phyloP scores from a whole-genome alignment of 31 red algal species.

The Asparagopsis taxiformis region DNA sequence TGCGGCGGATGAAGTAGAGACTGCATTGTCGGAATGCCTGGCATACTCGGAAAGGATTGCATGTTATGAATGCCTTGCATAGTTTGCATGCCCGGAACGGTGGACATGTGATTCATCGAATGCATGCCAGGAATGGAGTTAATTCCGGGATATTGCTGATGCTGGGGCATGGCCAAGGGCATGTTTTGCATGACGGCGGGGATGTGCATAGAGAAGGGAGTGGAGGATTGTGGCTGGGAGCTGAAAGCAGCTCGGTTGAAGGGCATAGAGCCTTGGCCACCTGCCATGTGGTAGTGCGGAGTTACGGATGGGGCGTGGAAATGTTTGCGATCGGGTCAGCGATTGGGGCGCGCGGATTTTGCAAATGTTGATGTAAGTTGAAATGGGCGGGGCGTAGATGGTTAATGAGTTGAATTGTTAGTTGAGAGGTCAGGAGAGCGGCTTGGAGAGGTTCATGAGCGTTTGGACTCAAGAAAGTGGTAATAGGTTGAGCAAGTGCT shows the following conservation, averaged over 20 bases:
- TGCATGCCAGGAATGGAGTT: conserved; percentile 20
- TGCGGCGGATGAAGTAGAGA: conserved; percentile 15
- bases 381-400: too few species aligned
- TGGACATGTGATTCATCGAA: not conserved
- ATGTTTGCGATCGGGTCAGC: too few species aligned
- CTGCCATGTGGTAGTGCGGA: conserved; percentile 2
- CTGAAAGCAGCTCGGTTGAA: conserved; percentile 3
- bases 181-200: not conserved
- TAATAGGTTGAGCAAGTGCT: too few species aligned
- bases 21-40: conserved; percentile 21
- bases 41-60: conserved; percentile 49
- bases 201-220: conserved; percentile 17
- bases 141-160: conserved; percentile 12
- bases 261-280: conserved; percentile 11
- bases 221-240: conserved; percentile 1
- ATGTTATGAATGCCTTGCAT: conserved; percentile 24
- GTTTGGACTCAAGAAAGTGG: too few species aligned
- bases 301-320: too few species aligned
- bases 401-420: too few species aligned
- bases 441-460: too few species aligned
- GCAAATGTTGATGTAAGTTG: too few species aligned
- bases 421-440: too few species aligned
- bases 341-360: too few species aligned
- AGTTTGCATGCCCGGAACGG: conserved; percentile 7
- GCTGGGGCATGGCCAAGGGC: not conserved